phyloP scores from a whole-genome alignment of 2,329 filamentous ascomycete genomes.

The Fusarium hostae region DNA sequence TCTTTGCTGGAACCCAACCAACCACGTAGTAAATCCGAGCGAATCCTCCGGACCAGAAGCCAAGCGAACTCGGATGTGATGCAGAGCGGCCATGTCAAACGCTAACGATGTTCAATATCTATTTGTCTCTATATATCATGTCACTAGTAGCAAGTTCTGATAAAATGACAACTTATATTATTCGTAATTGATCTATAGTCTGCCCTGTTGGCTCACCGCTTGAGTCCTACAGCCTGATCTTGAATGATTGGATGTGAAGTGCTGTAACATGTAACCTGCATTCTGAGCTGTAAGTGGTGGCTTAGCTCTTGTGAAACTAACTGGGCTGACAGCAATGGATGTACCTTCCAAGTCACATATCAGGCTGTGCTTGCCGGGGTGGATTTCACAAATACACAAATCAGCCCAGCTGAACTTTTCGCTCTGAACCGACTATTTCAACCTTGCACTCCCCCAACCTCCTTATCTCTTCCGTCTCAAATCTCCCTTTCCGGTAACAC shows the following conservation, averaged over 20 bases:
- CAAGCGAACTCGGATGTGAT: constrained; percentile 5
- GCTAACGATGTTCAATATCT: too few species aligned
- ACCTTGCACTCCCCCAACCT: background rate
- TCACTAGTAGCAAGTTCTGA: background rate
- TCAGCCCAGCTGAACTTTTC: too few species aligned
- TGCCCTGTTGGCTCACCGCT: background rate
- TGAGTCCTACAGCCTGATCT: background rate
- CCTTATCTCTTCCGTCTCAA: fast-evolving
- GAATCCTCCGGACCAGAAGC: background rate
- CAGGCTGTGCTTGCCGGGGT: background rate
- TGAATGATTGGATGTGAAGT: background rate
- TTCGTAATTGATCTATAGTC: background rate
- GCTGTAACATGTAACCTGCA: background rate
- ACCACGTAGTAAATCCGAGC: too few species aligned
- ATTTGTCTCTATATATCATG: too few species aligned
- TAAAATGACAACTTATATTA: background rate
- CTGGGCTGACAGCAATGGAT: background rate
- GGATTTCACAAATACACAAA: background rate
- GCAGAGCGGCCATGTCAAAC: too few species aligned
- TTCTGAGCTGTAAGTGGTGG: background rate
- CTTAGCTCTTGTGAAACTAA: fast-evolving
- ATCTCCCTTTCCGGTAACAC: fast-evolving
- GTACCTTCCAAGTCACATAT: background rate
- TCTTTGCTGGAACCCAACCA: too few species aligned
- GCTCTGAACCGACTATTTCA: fast-evolving